Base-by-base conservation (phyloP, 805 yeast species). In the Nakazawaea sp. region DNA sequence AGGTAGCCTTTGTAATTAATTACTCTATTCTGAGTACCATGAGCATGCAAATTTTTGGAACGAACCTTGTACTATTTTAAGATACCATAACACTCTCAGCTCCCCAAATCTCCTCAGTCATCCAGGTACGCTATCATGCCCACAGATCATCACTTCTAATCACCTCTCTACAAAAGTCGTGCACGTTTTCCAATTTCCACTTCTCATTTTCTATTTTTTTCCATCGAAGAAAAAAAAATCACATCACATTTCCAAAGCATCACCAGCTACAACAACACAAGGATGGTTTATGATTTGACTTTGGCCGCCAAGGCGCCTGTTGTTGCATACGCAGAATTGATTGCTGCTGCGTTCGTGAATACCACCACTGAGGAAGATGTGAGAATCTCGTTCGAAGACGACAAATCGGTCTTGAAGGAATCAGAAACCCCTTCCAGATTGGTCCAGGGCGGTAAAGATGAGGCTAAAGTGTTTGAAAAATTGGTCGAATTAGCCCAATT, bases 221-320 rank as follows among this genome's bases (percentile, higher is more conserved):
- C 15, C n/a, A n/a, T n/a, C 8, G 7, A 35, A 29, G 15, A 18
- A 15, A 3, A 28, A 28, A 28, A 28, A 8, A 8, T 21, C 24
- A 21, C 24, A 7, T 21, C 24, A 7, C 10, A 8, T 21, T 21
- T 21, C 10, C 24, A 8, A 8, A 28, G 24, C 10, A 21, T 21
- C 24, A 21, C 24, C 24, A 21, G 10, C 10, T 21, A 21, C 10
- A 10, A 21, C 24, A 7, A 21, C 7, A 21, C 24, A 7, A 21
- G 10, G 24, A 21, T 21, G 24, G 7, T 10, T 53, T 62, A 66
- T 38, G 53, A 61, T 21, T 66, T 89, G 44, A 70, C 78, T 41
- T 62, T 89, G 46, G 95, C 95, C 41, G 87, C 85, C 39, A 89
- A 87, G 67, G 94, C 96, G 4, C 85, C 85, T 15, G 69, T 73